Percentiles rank a stretch among this genome's conserved stretches.
Conservation (phyloP, 2,329 filamentous ascomycete species). For the Shiraia bambusicola region DNA sequence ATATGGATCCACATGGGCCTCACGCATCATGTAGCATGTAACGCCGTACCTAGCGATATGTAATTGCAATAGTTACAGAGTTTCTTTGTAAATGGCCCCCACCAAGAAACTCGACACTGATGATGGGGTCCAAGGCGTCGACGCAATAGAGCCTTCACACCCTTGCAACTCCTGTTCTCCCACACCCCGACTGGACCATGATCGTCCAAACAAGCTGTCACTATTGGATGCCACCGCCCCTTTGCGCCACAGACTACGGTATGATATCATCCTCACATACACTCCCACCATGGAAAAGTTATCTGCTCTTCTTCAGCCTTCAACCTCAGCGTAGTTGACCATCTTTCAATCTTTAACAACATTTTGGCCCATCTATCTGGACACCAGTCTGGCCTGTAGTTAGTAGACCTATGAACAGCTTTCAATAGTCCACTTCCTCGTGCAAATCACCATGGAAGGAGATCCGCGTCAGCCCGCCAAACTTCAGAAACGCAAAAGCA, state of each 20-base stretch:
- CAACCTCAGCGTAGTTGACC: neutral
- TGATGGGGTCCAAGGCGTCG: slow-evolving; percentile 6
- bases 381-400: too few relatives aligned
- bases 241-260: slow-evolving; percentile 22
- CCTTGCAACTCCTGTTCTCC: slow-evolving; percentile 21
- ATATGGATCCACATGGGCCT: too few relatives aligned
- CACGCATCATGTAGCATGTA: too few relatives aligned
- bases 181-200: slow-evolving; percentile 11
- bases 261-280: slow-evolving; percentile 26
- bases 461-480: slow-evolving; percentile 28
- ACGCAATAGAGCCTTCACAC: slow-evolving; percentile 25
- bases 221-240: slow-evolving; percentile 26
- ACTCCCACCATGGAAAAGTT: neutral
- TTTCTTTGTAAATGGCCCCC: too few relatives aligned
- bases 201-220: slow-evolving; percentile 9
- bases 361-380: neutral
- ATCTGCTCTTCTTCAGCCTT: slow-evolving; percentile 1
- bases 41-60: too few relatives aligned
- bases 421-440: neutral
- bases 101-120: too few relatives aligned
- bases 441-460: slow-evolving; percentile 18
- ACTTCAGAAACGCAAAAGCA: slow-evolving; percentile 36
- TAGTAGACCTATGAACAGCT: neutral
- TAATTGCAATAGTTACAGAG: too few relatives aligned
- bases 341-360: neutral